A percentile compares a stretch with the other conserved stretches of the same genome.
Conservation (phyloP, 192 early-diverging fungal genomes). For the Lunasporangiospora selenospora region DNA sequence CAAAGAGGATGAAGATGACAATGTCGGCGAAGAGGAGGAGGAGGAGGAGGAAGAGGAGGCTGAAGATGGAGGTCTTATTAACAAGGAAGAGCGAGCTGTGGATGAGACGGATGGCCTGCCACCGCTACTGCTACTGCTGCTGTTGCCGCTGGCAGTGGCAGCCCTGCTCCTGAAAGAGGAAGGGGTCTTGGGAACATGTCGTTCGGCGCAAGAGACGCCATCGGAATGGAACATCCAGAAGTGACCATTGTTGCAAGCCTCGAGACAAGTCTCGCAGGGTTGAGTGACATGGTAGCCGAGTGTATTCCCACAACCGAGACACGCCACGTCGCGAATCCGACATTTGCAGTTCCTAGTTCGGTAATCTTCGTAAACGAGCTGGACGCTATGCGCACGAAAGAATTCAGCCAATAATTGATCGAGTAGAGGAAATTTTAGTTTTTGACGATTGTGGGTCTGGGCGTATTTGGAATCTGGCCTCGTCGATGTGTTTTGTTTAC, state of each 20-base stretch:
- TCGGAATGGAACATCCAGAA: slow-evolving; percentile 72
- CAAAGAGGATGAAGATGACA: not conserved
- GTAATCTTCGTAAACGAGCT: slow-evolving; percentile 84
- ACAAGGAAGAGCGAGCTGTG: no score
- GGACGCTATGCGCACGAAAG: slow-evolving; percentile 67
- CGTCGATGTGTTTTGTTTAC: slow-evolving; percentile 5
- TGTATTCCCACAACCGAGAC: slow-evolving; percentile 71
- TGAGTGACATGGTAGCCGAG: slow-evolving; percentile 84
- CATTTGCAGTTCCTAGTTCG: slow-evolving; percentile 79
- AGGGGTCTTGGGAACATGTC: slow-evolving; percentile 21
- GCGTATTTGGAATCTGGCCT: no score
- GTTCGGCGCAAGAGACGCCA: slow-evolving; percentile 38
- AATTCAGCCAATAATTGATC: no score
- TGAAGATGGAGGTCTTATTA: not conserved
- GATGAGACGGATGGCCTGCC: not conserved
- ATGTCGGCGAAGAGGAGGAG: slow-evolving; percentile 4
- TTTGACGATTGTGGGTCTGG: no score
- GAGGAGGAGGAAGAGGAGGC: slow-evolving; percentile 1
- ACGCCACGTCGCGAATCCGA: slow-evolving; percentile 80
- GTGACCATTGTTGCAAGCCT: slow-evolving; percentile 68
- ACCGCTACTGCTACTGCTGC: not conserved
- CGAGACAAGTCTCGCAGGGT: slow-evolving; percentile 61
- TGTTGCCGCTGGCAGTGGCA: not conserved
- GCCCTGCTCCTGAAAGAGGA: not conserved
- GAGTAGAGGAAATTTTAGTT: no score